Evolutionary conservation across 345 rosid genomes (phyloP), one percentile per base, ranked within the genome.

Genomic region (Camelina hispida): DNA sequence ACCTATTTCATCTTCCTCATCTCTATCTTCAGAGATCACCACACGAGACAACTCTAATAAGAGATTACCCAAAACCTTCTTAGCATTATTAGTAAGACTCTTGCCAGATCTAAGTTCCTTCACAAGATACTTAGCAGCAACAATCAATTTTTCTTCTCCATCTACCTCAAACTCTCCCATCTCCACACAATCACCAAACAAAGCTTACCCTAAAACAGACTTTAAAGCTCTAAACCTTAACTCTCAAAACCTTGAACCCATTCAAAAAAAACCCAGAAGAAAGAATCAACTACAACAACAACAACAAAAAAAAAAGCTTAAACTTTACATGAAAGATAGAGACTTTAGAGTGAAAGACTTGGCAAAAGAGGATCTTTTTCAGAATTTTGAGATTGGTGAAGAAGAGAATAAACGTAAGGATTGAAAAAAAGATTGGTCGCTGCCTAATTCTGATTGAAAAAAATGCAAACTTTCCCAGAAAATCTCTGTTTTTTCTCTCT

Each of bases 101-200:
- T 70, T 83, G 40, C 85, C 85, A 17, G 93, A 89, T 54, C 84
- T 81, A 55, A 93, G 77, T 4, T 85, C 94, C 62, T 73, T 81
- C 35, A 72, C 78, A 67, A 91, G 81, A 63, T 81, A 85, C 44
- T 86, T 74, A 1, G 89, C 94, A 6, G 96, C 89, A 57, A 84
- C 87, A 82, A 91, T 84, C 78, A 93, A 62, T 40, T 84, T 81
- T 5, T 81, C 93, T 63, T 87, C 93, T 64, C 85, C 86, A 73
- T 83, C 89, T 40, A 74, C 16, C 52, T 80, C 80, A 78, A 38
- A 74, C 55, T 83, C 93, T 58, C 69, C 86, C 94, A 86, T 91
- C 32, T 81, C 74, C 66, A 78, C 18, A 61, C 72, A 66, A 43
- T 60, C 54, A n/a, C 71, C 37, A 55, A 55, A 68, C 0, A 28